These are phyloP conservation scores for Filobasidium wieringae DNA, from an alignment of 768 basidiomycete genomes.

Conservation along the genomic window DNA sequence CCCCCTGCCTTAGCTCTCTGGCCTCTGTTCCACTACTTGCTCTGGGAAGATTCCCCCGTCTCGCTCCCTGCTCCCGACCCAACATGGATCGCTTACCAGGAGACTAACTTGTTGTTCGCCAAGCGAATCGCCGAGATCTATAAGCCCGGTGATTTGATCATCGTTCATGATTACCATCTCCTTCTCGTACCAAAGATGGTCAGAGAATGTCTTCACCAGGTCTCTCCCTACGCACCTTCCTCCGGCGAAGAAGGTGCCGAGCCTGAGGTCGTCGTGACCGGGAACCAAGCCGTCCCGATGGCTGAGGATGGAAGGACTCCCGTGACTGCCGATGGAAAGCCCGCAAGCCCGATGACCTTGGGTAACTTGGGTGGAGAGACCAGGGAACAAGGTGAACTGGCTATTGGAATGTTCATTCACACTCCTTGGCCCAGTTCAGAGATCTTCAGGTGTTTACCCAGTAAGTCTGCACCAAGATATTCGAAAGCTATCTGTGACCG, in stretches of 20 bases:
- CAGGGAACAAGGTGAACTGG: constrained; percentile 43
- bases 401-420: constrained; percentile 87
- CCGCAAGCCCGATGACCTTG: constrained; percentile 8
- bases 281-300: constrained; percentile 4
- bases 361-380: constrained; percentile 23
- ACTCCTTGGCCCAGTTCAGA: constrained; percentile 96
- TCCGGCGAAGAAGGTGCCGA: constrained; percentile 3
- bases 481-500: neutral
- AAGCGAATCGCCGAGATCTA: constrained; percentile 66
- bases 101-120: constrained; percentile 77
- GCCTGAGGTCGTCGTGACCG: neutral
- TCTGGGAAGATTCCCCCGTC: constrained; percentile 85
- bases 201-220: constrained; percentile 49
- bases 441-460: constrained; percentile 83
- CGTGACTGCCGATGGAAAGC: neutral
- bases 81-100: constrained; percentile 62
- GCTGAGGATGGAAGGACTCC: constrained; percentile 15
- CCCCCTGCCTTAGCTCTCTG: constrained; percentile 56
- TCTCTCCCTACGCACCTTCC: constrained; percentile 20
- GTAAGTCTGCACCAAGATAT: constrained; percentile 43
- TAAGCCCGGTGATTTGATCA: constrained; percentile 76
- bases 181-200: constrained; percentile 78
- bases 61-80: constrained; percentile 70
- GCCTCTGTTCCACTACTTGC: constrained; percentile 96
- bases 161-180: constrained; percentile 80